Evolutionary conservation across 2,329 filamentous ascomycete genomes (phyloP), one percentile per base, ranked within the genome.

Genomic region (Verticillium nubilum): DNA sequence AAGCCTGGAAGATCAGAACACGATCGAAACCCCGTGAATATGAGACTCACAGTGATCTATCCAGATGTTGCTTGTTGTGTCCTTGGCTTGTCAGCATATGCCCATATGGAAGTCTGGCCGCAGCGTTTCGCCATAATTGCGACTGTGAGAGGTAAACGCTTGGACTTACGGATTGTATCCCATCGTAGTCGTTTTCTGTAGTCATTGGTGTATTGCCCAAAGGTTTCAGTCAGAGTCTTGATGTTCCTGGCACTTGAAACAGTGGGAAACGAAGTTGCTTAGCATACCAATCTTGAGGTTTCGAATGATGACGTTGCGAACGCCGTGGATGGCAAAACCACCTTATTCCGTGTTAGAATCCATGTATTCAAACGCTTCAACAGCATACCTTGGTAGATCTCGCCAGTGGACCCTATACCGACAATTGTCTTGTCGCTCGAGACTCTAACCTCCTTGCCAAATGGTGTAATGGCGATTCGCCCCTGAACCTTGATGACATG

Each of bases 401-500:
- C 59, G 6, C 59, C 64, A 13, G 52, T 26, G 12, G 58, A 33
- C 1, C 65, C 63, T 17, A 64, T n/a, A 4, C 64, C 65, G 25
- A 66, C 60, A 23, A 66, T 62, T 1, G 65, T 65, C 62, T 65
- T 66, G 59, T 63, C 65, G 60, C 56, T 64, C 37, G 58, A 52
- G 27, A 61, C 64, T 31, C 59, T 58, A 52, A 68, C 60, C 23
- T 67, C 66, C 13, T 63, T 65, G 13, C 67, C 65, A 29, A 63
- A 62, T 2, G 65, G 67, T 0, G 55, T 60, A 9, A 68, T 61
- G 5, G 65, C 65, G 47, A 68, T 68, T 1, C 54, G 64, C 2
- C 66, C 67, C 47, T 61, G 60, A 7, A 68, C 60, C 27, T 67
- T 67, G 54, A 68, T 66, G 28, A 67, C 65, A 19, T 65, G 64